phyloP scores from a whole-genome alignment of 2,329 filamentous ascomycete species.

The Aschersonia sp. region DNA sequence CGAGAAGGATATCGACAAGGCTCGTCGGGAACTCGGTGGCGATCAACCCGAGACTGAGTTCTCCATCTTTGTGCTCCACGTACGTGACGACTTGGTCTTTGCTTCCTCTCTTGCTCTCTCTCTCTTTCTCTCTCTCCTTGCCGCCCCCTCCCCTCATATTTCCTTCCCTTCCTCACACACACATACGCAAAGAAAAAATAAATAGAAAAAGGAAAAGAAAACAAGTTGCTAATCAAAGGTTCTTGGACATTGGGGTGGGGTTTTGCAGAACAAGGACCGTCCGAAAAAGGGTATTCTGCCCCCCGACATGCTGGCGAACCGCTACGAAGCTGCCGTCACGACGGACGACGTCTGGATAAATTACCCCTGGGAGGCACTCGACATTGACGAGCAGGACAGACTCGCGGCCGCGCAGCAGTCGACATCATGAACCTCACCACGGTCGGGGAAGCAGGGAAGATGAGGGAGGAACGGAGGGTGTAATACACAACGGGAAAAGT shows the following conservation, averaged over 20 bases:
- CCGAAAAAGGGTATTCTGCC: constrained; percentile 81
- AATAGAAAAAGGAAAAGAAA: neutral
- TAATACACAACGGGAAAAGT: too few species aligned
- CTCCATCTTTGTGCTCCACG: constrained; percentile 88
- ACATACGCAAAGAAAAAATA: neutral
- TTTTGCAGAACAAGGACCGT: constrained; percentile 82
- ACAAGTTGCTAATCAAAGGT: neutral
- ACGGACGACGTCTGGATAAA: constrained; percentile 95
- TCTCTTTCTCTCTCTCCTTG: neutral
- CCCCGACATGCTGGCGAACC: constrained; percentile 56
- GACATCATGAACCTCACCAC: neutral
- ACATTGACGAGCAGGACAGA: constrained; percentile 85
- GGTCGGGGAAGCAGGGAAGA: neutral
- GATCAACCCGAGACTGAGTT: constrained; percentile 63
- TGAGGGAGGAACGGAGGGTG: neutral
- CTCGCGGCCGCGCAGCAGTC: constrained; percentile 36
- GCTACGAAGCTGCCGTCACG: constrained; percentile 77
- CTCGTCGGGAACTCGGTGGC: constrained; percentile 57
- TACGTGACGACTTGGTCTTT: constrained; percentile 25
- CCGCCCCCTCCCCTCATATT: too few species aligned
- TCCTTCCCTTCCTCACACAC: too few species aligned
- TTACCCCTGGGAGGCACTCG: constrained; percentile 93
- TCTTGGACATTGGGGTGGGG: neutral
- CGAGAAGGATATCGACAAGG: constrained; percentile 82
- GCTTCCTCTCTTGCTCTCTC: neutral